These are phyloP conservation scores for Euphorbia peplus DNA, from an alignment of 345 rosid species.

Conservation along the genomic window DNA sequence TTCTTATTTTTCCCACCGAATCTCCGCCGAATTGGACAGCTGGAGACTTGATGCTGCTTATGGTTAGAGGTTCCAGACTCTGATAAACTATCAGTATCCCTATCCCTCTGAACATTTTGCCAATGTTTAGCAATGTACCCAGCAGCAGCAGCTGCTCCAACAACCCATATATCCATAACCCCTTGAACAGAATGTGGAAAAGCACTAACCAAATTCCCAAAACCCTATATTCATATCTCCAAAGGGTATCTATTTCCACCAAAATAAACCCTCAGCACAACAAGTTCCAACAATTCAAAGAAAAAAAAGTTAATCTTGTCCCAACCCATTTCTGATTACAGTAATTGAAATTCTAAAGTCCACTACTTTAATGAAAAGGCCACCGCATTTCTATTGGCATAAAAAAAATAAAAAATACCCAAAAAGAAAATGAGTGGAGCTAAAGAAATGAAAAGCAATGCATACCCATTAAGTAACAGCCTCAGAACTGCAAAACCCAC, in stretches of 20 bases:
- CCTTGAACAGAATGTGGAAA: background rate
- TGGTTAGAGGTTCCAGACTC: constrained; percentile 27
- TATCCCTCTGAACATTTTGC: constrained; percentile 38
- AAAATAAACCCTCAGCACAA: constrained; percentile 18
- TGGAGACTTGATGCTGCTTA: constrained; percentile 33
- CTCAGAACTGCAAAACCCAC: constrained; percentile 18
- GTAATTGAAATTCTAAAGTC: constrained; percentile 4
- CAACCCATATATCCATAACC: constrained; percentile 70
- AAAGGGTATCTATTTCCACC: constrained; percentile 18
- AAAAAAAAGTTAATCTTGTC: constrained; percentile 3
- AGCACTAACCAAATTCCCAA: constrained; percentile 29
- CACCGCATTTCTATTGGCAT: constrained; percentile 15
- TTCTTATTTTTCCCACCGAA: constrained; percentile 32
- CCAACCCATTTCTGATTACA: constrained; percentile 12
- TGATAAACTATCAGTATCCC: constrained; percentile 27
- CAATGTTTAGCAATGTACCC: constrained; percentile 59
- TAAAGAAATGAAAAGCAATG: constrained; percentile 3
- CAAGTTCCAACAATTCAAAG: constrained; percentile 25
- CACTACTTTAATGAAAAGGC: too few relatives aligned
- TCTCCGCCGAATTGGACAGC: constrained; percentile 17
- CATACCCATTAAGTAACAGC: constrained; percentile 19
- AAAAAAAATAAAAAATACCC: constrained; percentile 1
- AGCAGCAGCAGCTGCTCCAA: constrained; percentile 78
- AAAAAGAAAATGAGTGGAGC: background rate
- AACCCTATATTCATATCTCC: constrained; percentile 9